Evolutionary conservation across 139 green algal genomes (phyloP), one percentile per base, ranked within the genome.

Genomic region (Chlamydomonas sphaeroides): DNA sequence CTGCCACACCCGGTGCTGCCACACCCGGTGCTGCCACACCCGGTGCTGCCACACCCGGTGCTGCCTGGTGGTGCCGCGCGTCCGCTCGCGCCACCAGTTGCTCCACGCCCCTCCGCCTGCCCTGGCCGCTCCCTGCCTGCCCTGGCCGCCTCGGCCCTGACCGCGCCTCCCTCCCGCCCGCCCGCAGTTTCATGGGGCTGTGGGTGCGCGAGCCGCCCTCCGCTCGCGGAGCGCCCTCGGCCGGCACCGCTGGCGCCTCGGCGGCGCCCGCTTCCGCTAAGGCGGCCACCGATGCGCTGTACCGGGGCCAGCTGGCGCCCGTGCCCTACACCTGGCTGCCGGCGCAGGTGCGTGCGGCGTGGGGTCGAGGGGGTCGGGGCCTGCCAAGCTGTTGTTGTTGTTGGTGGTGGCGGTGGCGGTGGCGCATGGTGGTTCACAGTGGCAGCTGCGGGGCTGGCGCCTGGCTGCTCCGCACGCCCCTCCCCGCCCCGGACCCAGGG

Each of bases 241-340:
- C 36, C 17, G 56, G 38, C 56, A 26, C 53, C 14, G 72, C 36
- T 11, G 38, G n/a, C n/a, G n/a, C n/a, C n/a, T n/a, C n/a, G n/a
- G n/a, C n/a, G n/a, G n/a, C n/a, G n/a, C n/a, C 38, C 36, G 25
- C 45, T 53, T 67, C 72, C 72, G 35, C 72, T 30, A 30, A 32
- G 5, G n/a, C 39, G 36, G 74, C 41, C n/a, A 61, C 68, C 41
- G 74, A 80, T 23, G 30, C 41, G 30, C 59, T 80, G 21, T 70
- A 71, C 32, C 36, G 26, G n/a, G 74, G 74, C 28, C 74, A 80
- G 74, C 41, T 80, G 59, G 59, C 39, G n/a, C 6, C 59, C 26
- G 74, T 42, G 74, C 20, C 72, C 1, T 38, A 5, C 35, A 36
- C 56, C 38, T 79, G 72, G 59, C 68, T 80, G 74, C 5, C 41